Evolutionary conservation across 2,329 filamentous ascomycete species (phyloP), one percentile per base, ranked within the genome.

Genomic region (Neopestalotiopsis sp.): DNA sequence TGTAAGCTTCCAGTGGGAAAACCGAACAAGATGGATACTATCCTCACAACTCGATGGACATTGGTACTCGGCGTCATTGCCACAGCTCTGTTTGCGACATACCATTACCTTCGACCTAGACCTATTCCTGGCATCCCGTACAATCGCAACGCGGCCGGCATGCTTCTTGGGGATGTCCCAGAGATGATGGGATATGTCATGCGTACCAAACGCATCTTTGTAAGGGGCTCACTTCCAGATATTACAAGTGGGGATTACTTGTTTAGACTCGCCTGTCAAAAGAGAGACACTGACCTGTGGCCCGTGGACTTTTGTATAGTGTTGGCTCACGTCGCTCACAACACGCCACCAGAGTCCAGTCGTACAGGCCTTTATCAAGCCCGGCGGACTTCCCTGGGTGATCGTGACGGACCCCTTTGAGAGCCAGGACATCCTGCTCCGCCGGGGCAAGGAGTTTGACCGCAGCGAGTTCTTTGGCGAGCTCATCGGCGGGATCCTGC

Each of bases 91-190:
- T 75, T 71, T 59, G 1, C 71, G 2, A 69, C 61, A 5, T 74
- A 73, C 64, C 69, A 71, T 17, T 67, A 68, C 7, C 69, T 76
- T 6, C 74, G 85, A 0, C 84, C 83, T 1, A 81, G 78, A 62
- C 84, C 85, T 1, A 76, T 86, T 4, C 74, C 81, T 3, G 81
- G 80, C 5, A 86, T 87, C 58, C 83, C 85, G 2, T 82, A 84
- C 78, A 82, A 85, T 69, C 71, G 70, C 13, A 72, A 75, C 20
- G 77, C 83, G 0, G 75, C 77, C 2, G 71, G 69, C 1, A 76
- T 73, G 40, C 38, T 85, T 0, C 73, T 85, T 13, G 85, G 85
- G 5, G 84, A 87, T 69, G 70, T 82, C 1, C 81, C 81, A 1
- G 81, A 80, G 59, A 78, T 83, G 71, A 73, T 83, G 66, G 72